These are phyloP conservation scores for Apiospora koreana DNA, from an alignment of 2,329 filamentous ascomycete species.

Conservation along the genomic window DNA sequence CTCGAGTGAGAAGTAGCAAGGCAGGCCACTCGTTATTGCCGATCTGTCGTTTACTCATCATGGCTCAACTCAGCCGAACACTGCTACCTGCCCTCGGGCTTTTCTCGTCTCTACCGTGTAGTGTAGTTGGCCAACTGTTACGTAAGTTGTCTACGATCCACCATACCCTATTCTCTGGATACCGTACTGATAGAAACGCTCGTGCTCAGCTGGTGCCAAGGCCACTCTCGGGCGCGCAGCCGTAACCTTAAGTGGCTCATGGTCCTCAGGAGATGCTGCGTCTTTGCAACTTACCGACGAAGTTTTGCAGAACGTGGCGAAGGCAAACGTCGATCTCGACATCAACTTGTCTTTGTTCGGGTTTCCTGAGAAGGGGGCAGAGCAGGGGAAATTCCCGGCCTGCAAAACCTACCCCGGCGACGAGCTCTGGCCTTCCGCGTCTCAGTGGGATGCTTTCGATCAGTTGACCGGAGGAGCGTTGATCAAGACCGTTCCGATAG, in stretches of 20 bases:
- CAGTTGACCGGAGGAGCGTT: background rate
- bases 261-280: background rate
- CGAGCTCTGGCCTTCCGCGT: background rate
- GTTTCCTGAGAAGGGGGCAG: background rate
- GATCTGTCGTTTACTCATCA: background rate
- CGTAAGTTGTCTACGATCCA: background rate
- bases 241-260: background rate
- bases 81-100: background rate
- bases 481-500: background rate
- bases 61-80: background rate
- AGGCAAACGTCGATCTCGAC: background rate
- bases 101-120: background rate
- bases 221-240: background rate
- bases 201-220: background rate
- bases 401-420: conserved; percentile 5
- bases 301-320: background rate
- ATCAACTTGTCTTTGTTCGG: background rate
- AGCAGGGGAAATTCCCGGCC: background rate
- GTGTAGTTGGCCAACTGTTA: background rate
- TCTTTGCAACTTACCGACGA: background rate
- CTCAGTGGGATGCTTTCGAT: background rate
- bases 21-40: background rate
- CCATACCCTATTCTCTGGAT: too few relatives aligned
- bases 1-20: too few relatives aligned
- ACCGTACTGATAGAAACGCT: background rate